phyloP scores from a whole-genome alignment of 179 eudicot species.

The Spergularia azorica region DNA sequence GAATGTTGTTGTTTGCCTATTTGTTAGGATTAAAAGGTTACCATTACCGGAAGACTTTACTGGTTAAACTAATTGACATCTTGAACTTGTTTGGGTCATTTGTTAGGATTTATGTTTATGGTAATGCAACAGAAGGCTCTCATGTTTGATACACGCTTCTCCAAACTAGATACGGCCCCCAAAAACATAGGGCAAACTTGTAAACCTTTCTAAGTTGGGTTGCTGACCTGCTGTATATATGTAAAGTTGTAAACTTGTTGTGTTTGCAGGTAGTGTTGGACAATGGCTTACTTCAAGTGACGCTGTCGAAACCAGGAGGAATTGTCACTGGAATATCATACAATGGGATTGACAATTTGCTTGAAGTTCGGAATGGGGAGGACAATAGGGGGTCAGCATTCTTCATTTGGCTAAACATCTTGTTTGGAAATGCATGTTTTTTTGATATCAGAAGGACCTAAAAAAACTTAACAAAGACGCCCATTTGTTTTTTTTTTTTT shows the following conservation, averaged over 20 bases:
- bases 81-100: too few species aligned
- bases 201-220: neutral
- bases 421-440: neutral
- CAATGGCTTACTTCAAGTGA: conserved; percentile 40
- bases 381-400: conserved; percentile 44
- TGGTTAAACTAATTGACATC: too few species aligned
- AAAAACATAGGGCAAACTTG: neutral
- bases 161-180: neutral
- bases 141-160: neutral
- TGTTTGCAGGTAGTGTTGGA: conserved; percentile 42
- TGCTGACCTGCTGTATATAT: neutral
- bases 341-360: conserved; percentile 51
- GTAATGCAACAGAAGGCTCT: too few species aligned
- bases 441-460: neutral
- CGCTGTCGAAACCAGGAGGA: conserved; percentile 48
- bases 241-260: neutral
- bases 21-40: too few species aligned
- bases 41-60: too few species aligned
- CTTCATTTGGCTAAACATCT: neutral
- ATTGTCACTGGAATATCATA: conserved; percentile 45
- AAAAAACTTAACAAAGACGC: neutral
- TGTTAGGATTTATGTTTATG: too few species aligned
- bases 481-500: neutral
- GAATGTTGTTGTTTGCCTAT: too few species aligned
- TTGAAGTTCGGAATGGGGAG: conserved; percentile 40